Conservation (phyloP, 208 protist species). For the Acanthamoeba royreba region DNA sequence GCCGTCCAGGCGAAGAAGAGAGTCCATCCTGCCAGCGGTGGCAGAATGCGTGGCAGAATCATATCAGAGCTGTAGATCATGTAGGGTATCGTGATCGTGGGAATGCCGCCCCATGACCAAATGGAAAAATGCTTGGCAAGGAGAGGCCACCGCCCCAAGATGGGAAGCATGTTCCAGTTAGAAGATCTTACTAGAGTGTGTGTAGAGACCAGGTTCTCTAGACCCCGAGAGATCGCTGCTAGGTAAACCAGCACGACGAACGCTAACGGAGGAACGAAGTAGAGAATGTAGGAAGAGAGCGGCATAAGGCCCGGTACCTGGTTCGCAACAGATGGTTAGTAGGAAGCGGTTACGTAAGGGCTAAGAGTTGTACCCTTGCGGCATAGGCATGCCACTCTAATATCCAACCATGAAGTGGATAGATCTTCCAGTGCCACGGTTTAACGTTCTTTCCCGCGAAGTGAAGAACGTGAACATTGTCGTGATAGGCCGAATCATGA, state of each 20-base stretch:
- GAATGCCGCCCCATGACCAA: not conserved
- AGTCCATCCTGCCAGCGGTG: not conserved
- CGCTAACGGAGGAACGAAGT: too few relatives aligned
- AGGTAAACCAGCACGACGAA: too few relatives aligned
- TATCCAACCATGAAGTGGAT: not conserved
- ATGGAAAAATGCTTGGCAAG: not conserved
- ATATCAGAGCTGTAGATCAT: not conserved
- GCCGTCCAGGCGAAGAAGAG: not conserved
- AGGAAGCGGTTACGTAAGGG: too few relatives aligned
- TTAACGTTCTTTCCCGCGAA: not conserved
- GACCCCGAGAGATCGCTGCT: too few relatives aligned
- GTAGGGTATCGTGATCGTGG: not conserved
- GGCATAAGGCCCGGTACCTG: too few relatives aligned
- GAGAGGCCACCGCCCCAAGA: not conserved
- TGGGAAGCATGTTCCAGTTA: not conserved
- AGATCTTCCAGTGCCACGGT: not conserved
- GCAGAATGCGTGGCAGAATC: not conserved
- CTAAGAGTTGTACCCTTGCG: not conserved
- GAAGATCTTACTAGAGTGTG: not conserved
- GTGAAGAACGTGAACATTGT: not conserved
- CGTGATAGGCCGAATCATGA: not conserved
- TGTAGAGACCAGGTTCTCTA: not conserved
- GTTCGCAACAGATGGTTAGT: too few relatives aligned
- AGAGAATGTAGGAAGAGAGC: too few relatives aligned
- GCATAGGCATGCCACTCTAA: not conserved